Evolutionary conservation across 495 filamentous ascomycete species (phyloP), one percentile per base, ranked within the genome.

Genomic region (Penicillium desertorum): DNA sequence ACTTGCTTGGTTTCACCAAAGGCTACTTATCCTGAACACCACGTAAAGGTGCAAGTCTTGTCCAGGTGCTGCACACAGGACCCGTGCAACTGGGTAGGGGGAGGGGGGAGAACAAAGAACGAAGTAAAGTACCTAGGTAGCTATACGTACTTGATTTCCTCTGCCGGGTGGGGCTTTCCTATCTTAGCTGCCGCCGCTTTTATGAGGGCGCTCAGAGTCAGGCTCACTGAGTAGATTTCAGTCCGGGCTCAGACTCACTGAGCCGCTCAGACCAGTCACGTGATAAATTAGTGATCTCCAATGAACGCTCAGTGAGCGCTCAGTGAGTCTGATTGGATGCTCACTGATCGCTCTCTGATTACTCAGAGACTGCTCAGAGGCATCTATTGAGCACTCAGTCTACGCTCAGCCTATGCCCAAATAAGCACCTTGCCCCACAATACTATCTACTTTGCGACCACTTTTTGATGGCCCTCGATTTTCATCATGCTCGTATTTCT

Each of bases 161-260:
- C 41, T 58, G 61, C 54, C 57, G 37, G 54, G 58, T 64, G 55
- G 25, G 25, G 25, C 25, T 27, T 27, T 27, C 25, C 25, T 27
- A 27, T 27, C 52, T 57, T 51, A 41, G 62, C 37, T 63, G 60
- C 49, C 60, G 60, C 63, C 50, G 60, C 57, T 63, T 65, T 62
- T 50, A 57, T 51, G 56, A 59, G 59, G 59, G 82, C 76, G 17
- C 57, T 63, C 57, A 60, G 57, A 53, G 56, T 63, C 60, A 65
- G 60, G 50, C 60, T 62, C 60, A 66, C 47, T 29, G 59, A 60
- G 56, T 65, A 59, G 36, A 65, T 58, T 42, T 62, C 50, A 58
- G 60, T 60, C 59, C 59, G 29, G 54, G 49, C 23, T 45, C 45
- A 48, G 12, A 10, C 39, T 42, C 32, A 56, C 30, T 25, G 42